These are phyloP conservation scores for Penicillium sp. DNA, from an alignment of 2,329 filamentous ascomycete species.

Conservation along the genomic window DNA sequence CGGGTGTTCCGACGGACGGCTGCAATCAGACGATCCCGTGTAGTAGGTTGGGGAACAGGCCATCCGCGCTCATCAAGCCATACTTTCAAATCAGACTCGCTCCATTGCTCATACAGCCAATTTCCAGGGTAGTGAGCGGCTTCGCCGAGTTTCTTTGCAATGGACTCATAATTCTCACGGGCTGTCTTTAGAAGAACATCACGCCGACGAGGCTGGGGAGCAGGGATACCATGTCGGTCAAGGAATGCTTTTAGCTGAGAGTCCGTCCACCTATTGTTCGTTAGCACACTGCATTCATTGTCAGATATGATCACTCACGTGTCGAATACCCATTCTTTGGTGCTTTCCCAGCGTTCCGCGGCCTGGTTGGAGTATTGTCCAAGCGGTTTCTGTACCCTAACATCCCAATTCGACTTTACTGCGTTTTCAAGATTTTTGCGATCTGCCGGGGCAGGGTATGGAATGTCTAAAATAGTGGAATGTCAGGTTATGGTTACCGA, in stretches of 20 bases:
- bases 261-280: constrained; percentile 74
- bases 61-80: constrained; percentile 91
- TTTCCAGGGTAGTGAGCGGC: constrained; percentile 86
- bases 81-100: constrained; percentile 89
- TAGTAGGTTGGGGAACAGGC: constrained; percentile 80
- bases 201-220: constrained; percentile 83
- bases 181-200: constrained; percentile 79
- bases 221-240: constrained; percentile 84
- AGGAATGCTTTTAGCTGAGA: constrained; percentile 93
- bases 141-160: constrained; percentile 77
- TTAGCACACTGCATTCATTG: constrained; percentile 33
- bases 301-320: constrained; percentile 53
- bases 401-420: constrained; percentile 89
- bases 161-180: constrained; percentile 78
- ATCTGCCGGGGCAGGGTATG: constrained; percentile 87
- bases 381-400: constrained; percentile 72
- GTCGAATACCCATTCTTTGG: constrained; percentile 93
- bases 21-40: constrained; percentile 86
- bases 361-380: constrained; percentile 79
- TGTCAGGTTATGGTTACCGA: constrained; percentile 6
- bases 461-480: constrained; percentile 60
- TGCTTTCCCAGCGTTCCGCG: constrained; percentile 70
- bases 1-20: constrained; percentile 89
- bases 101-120: constrained; percentile 92
- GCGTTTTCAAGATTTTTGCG: constrained; percentile 92